Conservation (phyloP, 164 flowering plant genomes). For the Taxillus chinensis region DNA sequence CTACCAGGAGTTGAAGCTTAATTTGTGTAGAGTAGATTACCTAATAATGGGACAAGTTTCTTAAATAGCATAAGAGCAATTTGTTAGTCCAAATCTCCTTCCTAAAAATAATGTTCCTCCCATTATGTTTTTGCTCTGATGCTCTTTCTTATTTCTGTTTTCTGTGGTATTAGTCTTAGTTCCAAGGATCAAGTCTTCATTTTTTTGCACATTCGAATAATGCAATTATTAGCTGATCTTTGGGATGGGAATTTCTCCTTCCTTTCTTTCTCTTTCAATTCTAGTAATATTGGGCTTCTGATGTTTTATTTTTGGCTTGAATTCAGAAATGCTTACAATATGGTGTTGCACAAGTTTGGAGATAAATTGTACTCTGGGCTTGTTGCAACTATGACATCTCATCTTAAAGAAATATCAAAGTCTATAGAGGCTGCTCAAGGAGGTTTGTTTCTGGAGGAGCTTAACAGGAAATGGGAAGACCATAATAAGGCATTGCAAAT, state of each 20-base stretch:
- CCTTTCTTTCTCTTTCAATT: background rate
- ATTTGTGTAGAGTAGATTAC: no score
- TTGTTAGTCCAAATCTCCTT: no score
- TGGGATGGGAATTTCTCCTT: background rate
- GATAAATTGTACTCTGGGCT: conserved; percentile 86
- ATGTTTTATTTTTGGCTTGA: conserved; percentile 6
- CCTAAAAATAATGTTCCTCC: no score
- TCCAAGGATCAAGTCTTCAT: no score
- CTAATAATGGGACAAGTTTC: no score
- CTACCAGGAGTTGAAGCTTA: no score
- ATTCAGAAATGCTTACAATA: conserved; percentile 89
- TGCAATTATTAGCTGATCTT: background rate
- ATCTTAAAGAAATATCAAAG: conserved; percentile 67
- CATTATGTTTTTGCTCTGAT: no score
- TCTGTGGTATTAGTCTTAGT: no score
- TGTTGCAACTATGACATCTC: conserved; percentile 70
- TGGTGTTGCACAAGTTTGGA: conserved; percentile 93
- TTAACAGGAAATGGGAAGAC: conserved; percentile 79
- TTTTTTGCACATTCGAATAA: no score
- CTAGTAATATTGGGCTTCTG: conserved; percentile 2
- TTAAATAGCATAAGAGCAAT: no score
- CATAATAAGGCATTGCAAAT: conserved; percentile 82
- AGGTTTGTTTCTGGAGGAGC: conserved; percentile 72
- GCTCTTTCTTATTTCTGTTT: no score
- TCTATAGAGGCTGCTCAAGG: conserved; percentile 74